Evolutionary conservation across 2,329 filamentous ascomycete species (phyloP).

Genomic region (Tolypocladium inflatum): DNA sequence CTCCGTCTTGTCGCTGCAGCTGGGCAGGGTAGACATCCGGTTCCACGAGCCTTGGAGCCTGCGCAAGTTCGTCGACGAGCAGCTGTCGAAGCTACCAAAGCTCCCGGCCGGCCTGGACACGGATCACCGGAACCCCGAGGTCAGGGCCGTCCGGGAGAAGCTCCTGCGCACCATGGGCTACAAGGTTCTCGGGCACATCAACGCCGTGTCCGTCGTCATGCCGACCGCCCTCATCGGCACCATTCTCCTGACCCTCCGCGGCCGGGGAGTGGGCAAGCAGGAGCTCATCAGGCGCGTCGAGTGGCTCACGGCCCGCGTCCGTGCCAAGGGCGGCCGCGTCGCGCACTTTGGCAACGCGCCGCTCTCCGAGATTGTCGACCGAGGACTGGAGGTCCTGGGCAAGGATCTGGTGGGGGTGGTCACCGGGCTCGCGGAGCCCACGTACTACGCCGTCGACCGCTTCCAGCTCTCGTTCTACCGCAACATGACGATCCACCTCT

Average conservation of each 20-base stretch:
- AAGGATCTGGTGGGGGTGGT: slow-evolving; percentile 78
- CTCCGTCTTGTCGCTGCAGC: slow-evolving; percentile 76
- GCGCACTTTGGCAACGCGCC: slow-evolving; percentile 82
- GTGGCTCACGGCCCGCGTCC: slow-evolving; percentile 77
- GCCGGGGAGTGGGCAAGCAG: slow-evolving; percentile 78
- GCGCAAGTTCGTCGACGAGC: slow-evolving; percentile 68
- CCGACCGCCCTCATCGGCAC: slow-evolving; percentile 94
- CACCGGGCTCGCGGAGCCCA: slow-evolving; percentile 74
- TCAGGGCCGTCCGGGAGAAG: slow-evolving; percentile 52
- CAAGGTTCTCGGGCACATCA: slow-evolving; percentile 88
- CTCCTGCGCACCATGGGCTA: slow-evolving; percentile 83
- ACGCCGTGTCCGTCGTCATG: slow-evolving; percentile 94
- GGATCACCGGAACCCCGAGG: slow-evolving; percentile 36
- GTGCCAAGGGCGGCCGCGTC: slow-evolving; percentile 80
- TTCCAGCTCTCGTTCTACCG: slow-evolving; percentile 98
- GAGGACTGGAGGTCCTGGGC: slow-evolving; percentile 84
- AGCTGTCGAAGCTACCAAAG: slow-evolving; percentile 47
- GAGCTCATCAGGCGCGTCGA: slow-evolving; percentile 82
- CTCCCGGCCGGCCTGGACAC: slow-evolving; percentile 32
- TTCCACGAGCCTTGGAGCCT: slow-evolving; percentile 97
- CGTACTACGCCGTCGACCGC: slow-evolving; percentile 87
- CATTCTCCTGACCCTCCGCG: slow-evolving; percentile 80
- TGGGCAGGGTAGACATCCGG: slow-evolving; percentile 87
- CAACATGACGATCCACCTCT: slow-evolving; percentile 98
- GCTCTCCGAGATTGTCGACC: slow-evolving; percentile 73